A percentile compares a stretch with the other conserved stretches of the same genome.
phyloP scores from a whole-genome alignment of 2,329 filamentous ascomycete species.

The Periconia sp. region DNA sequence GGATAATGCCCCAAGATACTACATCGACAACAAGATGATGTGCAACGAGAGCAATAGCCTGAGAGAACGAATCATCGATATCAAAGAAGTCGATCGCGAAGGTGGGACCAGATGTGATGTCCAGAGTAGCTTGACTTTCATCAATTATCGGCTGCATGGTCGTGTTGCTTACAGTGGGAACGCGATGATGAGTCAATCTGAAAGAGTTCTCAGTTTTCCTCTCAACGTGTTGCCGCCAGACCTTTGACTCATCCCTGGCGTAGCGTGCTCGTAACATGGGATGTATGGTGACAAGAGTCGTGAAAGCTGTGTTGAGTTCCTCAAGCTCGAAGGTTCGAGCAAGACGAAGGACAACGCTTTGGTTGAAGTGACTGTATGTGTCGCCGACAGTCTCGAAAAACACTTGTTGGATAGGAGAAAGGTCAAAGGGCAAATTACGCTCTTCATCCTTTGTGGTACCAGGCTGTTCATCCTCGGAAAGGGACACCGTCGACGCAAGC shows the following conservation, averaged over 20 bases:
- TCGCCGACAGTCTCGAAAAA: constrained; percentile 37
- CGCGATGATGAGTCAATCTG: constrained; percentile 27
- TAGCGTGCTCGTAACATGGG: constrained; percentile 51
- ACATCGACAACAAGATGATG: constrained; percentile 47
- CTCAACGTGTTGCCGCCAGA: constrained; percentile 43
- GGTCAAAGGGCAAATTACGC: constrained; percentile 30
- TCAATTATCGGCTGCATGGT: constrained; percentile 31
- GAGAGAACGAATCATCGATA: constrained; percentile 39
- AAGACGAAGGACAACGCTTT: constrained; percentile 36
- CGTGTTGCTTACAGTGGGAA: constrained; percentile 15
- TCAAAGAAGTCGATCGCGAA: constrained; percentile 52
- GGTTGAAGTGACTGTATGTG: constrained; percentile 38
- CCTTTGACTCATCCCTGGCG: constrained; percentile 23
- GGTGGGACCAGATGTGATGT: constrained; percentile 45
- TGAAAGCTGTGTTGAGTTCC: constrained; percentile 36
- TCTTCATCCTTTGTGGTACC: constrained; percentile 17
- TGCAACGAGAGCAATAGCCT: constrained; percentile 43
- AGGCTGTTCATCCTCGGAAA: constrained; percentile 9
- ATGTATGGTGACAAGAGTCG: constrained; percentile 41
- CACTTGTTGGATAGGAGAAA: constrained; percentile 37
- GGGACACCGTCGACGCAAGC: constrained; percentile 28
- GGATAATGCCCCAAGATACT: constrained; percentile 48
- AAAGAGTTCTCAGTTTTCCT: constrained; percentile 31
- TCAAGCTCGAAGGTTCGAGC: constrained; percentile 26
- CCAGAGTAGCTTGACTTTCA: constrained; percentile 36